These are phyloP conservation scores for Blastomyces emzantsi DNA, from an alignment of 2,329 filamentous ascomycete species.

Conservation along the genomic window DNA sequence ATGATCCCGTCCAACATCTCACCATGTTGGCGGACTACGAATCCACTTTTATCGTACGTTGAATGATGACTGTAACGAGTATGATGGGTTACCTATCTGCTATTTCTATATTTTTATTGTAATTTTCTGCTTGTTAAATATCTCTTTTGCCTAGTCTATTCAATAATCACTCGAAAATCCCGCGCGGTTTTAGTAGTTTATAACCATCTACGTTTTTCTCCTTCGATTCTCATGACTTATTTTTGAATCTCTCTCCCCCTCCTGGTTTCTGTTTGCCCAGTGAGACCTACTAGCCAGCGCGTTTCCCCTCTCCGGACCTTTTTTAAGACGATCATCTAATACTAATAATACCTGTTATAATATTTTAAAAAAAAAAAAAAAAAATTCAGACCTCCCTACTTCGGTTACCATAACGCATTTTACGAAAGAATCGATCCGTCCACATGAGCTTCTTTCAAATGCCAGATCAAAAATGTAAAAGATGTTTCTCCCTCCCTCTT, in stretches of 20 bases:
- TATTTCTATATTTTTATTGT: not conserved
- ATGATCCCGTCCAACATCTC: conserved; percentile 2
- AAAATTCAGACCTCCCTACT: too few species aligned
- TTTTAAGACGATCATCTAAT: not conserved
- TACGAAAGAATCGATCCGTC: too few species aligned
- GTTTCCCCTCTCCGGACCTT: too few species aligned
- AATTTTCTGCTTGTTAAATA: not conserved
- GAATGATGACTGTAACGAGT: conserved; percentile 4
- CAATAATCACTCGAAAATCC: too few species aligned
- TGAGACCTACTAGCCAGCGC: not conserved
- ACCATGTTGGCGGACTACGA: conserved; percentile 6
- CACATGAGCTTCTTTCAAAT: too few species aligned
- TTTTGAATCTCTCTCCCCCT: not conserved
- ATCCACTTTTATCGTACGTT: not conserved
- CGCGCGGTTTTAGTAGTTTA: not conserved
- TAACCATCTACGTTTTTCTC: not conserved
- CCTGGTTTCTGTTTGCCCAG: not conserved
- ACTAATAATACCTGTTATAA: not conserved
- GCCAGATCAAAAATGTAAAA: too few species aligned
- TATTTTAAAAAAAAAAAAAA: too few species aligned
- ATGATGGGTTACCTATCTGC: not conserved
- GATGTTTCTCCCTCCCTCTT: too few species aligned
- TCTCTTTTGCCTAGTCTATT: too few species aligned
- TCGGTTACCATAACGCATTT: too few species aligned
- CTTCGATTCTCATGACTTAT: not conserved